Base-by-base conservation (phyloP, 73 alveolate species). In the Paramecium caudatum region DNA sequence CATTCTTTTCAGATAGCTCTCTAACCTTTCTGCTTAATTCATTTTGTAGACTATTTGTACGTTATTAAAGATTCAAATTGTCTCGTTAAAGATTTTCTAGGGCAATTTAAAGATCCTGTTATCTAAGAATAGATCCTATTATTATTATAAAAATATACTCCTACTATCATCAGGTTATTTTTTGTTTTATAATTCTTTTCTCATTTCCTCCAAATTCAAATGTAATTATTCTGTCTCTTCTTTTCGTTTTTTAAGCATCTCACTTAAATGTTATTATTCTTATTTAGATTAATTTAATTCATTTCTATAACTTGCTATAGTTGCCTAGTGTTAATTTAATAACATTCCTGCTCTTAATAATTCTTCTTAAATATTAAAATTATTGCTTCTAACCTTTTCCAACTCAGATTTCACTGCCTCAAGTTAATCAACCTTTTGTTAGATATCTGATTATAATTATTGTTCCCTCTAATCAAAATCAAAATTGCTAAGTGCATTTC, bases 391-490 rank as follows among this genome's bases (percentile, higher is more conserved):
- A 0, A 41, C 6, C 43, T 74, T 74, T 74, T 74, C 88, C 17
- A 74, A 3, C 43, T 74, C 88, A 17, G 27, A 37, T 16, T 74
- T 74, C 16, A 74, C 1, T 9, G 23, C 30, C n/a, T 74, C 69
- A 9, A 74, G 16, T 23, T 74, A 74, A 10, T 74, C 88, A 74
- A 19, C 32, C 55, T 74, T 74, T 19, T 15, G 17, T 74, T 39
- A 16, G 19, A 74, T 36, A 0, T 74, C 88, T 9, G 16, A 6
- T 21, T 8, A 41, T 13, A 45, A 3, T 41, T 74, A 74, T 45
- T 36, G 43, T 15, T 74, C 88, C 19, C 88, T 74, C 21, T 74
- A 74, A n/a, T 74, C 88, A 74, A 27, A 74, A 41, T 74, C 88
- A 41, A 36, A 74, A 7, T 33, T 41, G 17, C 69, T 7, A 21